Evolutionary conservation across 2,329 filamentous ascomycete species (phyloP), one percentile per base, ranked within the genome.

Genomic region (Talaromyces sp.): DNA sequence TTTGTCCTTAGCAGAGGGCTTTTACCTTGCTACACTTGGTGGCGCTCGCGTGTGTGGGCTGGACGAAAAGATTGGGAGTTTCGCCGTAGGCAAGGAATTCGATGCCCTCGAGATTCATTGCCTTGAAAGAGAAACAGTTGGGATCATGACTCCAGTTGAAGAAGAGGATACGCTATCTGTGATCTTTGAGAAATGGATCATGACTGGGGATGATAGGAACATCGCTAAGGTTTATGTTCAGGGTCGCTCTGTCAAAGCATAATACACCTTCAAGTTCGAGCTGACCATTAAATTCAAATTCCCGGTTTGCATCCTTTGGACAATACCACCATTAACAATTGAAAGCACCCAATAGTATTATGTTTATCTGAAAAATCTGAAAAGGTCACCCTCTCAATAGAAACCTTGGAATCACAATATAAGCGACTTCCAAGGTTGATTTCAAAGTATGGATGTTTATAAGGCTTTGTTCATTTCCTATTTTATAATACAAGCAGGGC

Each of bases 161-260:
- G 77, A 81, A 0, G 70, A 69, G 0, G 83, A 86, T 46, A 69
- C 69, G 0, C 36, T 71, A 0, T 63, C 67, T 43, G 78, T 70
- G 0, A 70, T 84, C 16, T 82, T 86, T 53, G 82, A 86, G 50
- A 87, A 86, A 71, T 87, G 85, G 54, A 60, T 87, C 27, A 86
- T 86, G 82, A 86, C 83, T 2, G 84, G 82, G 0, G 84, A 87
- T 63, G 85, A 87, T 62, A 73, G 85, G 4, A 86, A 86, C 57
- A 83, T 86, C 47, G 62, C 65, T 0, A 64, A 75, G 17, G 84
- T 86, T 0, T 86, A 75, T 67, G 80, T 86, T 0, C 63, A 68
- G 6, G 83, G 83, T 1, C 66, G 71, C 10, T 66, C 60, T 13
- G 70, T 76, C 16, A 70, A 70, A 39, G 43, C 35, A 32, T 61